Evolutionary conservation across 305 asterid species (phyloP).

Genomic region (Solanum aculeatissimum): DNA sequence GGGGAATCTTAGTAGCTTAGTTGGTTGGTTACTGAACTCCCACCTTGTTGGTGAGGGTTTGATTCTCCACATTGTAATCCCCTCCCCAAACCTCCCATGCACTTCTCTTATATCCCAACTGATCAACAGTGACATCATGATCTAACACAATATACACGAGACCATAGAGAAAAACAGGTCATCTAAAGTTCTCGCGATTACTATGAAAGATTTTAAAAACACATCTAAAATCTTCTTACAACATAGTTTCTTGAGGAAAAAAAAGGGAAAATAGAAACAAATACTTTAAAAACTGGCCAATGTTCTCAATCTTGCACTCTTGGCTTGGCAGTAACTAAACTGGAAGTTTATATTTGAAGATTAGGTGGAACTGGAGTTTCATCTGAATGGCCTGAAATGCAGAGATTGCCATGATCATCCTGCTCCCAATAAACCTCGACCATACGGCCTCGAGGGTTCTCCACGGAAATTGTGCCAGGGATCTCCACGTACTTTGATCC

Average conservation of each 20-base stretch:
- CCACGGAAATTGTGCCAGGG: slow-evolving; percentile 19
- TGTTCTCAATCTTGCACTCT: neutral
- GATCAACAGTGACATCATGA: neutral
- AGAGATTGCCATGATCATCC: slow-evolving; percentile 27
- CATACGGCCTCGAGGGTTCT: slow-evolving; percentile 25
- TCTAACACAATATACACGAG: neutral
- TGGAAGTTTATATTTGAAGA: slow-evolving; percentile 1
- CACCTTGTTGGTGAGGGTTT: too few species aligned
- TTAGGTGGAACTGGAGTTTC: slow-evolving; percentile 23
- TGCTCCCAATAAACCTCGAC: slow-evolving; percentile 34
- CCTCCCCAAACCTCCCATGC: neutral
- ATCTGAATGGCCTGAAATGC: slow-evolving; percentile 30
- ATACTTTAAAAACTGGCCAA: neutral
- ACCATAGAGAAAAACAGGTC: neutral
- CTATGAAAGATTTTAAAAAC: neutral
- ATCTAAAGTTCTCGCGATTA: neutral
- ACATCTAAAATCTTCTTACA: neutral
- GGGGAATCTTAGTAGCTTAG: too few species aligned
- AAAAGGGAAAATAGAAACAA: neutral
- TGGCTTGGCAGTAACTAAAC: neutral
- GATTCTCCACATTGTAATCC: too few species aligned
- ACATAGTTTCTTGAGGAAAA: neutral
- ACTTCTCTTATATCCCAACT: neutral
- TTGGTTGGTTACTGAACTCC: too few species aligned
- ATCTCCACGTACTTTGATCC: slow-evolving; percentile 26